Evolutionary conservation across 441 rosid genomes (phyloP).

Genomic region (Dalechampia spathulata): DNA sequence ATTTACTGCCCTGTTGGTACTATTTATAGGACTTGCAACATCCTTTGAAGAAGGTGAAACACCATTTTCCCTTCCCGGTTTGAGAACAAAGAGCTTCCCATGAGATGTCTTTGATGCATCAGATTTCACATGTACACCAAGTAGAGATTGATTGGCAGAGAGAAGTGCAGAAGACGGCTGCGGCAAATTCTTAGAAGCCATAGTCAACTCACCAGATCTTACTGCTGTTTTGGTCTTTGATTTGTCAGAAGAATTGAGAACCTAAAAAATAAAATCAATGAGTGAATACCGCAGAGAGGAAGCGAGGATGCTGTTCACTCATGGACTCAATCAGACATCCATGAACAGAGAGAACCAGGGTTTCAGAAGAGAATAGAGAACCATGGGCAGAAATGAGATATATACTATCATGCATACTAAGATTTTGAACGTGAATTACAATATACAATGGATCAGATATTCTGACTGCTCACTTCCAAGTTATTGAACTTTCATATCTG

Average conservation of each 20-base stretch:
- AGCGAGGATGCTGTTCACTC: background rate
- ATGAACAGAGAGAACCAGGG: no score
- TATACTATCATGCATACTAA: no score
- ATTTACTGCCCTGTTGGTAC: constrained; percentile 27
- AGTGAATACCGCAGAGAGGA: background rate
- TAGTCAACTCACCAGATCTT: constrained; percentile 43
- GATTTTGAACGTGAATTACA: no score
- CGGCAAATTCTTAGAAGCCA: constrained; percentile 44
- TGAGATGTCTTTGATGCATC: constrained; percentile 49
- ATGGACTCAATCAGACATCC: no score
- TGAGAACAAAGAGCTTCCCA: constrained; percentile 84
- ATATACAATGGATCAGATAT: no score
- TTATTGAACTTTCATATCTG: no score
- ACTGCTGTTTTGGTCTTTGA: constrained; percentile 43
- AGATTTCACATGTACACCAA: constrained; percentile 44
- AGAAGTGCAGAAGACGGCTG: constrained; percentile 41
- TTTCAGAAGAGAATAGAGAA: no score
- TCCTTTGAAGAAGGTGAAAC: constrained; percentile 46
- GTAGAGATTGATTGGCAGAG: constrained; percentile 41
- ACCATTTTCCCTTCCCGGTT: constrained; percentile 79
- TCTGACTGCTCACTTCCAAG: no score
- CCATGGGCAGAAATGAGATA: no score
- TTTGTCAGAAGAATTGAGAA: constrained; percentile 47
- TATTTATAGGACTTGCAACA: constrained; percentile 39
- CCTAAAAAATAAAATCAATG: constrained; percentile 30